These are phyloP conservation scores for Larix kaempferi DNA, from an alignment of 75 land plant species.

Conservation along the genomic window DNA sequence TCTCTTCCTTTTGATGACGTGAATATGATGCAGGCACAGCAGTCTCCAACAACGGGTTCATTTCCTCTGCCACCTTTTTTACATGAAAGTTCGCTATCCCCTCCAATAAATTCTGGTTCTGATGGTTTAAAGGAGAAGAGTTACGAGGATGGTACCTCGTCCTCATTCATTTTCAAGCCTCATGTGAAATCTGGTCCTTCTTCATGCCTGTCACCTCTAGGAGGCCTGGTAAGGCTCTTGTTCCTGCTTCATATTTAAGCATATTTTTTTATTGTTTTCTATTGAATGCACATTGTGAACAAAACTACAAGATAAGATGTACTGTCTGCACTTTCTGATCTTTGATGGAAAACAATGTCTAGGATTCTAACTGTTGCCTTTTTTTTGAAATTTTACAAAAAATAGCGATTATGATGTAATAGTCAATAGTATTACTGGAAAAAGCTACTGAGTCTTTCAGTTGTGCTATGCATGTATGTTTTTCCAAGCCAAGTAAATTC, in stretches of 20 bases:
- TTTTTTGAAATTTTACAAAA: not conserved
- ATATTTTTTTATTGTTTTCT: too few species aligned
- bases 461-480: too few species aligned
- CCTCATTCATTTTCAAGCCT: constrained; percentile 55
- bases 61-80: constrained; percentile 33
- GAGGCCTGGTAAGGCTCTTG: constrained; percentile 1
- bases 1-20: too few species aligned
- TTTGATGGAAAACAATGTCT: not conserved
- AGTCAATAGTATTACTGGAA: too few species aligned
- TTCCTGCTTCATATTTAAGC: not conserved
- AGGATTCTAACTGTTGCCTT: not conserved
- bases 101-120: not conserved
- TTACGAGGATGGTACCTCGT: constrained; percentile 18
- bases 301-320: not conserved
- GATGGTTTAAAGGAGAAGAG: constrained; percentile 10
- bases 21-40: constrained; percentile 49
- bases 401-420: too few species aligned
- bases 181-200: constrained; percentile 22
- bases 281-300: not conserved
- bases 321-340: not conserved
- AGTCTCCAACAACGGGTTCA: constrained; percentile 89
- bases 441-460: too few species aligned
- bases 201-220: constrained; percentile 8
- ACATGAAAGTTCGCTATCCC: not conserved
- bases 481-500: too few species aligned